Percentiles rank a stretch among this genome's conserved stretches.
Evolutionary conservation across 768 basidiomycete genomes (phyloP).

Genomic region (Kwoniella shandongensis): DNA sequence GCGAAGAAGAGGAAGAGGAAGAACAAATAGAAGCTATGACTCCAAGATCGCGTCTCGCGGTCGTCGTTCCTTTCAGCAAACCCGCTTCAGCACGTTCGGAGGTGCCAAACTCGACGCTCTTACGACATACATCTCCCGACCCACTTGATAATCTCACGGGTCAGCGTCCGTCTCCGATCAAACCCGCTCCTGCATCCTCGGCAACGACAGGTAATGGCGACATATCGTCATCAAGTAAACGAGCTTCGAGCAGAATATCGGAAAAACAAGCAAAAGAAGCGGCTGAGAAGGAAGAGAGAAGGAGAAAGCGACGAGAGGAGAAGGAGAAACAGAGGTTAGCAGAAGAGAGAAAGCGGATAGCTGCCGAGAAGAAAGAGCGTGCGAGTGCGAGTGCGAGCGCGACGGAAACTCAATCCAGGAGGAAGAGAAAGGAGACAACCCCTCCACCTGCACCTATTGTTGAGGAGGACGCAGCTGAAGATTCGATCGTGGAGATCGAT

Average conservation of each 20-base stretch:
- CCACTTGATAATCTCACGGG: conserved; percentile 9
- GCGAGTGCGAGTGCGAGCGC: neutral
- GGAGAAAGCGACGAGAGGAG: conserved; percentile 28
- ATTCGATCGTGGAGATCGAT: conserved; percentile 5
- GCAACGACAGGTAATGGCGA: neutral
- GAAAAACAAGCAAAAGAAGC: conserved; percentile 25
- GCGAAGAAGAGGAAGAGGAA: conserved; percentile 15
- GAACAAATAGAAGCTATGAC: conserved; percentile 10
- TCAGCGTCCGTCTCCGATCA: neutral
- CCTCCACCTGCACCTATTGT: neutral
- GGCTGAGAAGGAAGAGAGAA: conserved; percentile 30
- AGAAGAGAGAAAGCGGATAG: conserved; percentile 4
- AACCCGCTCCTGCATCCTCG: conserved; percentile 1
- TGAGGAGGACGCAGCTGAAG: conserved; percentile 3
- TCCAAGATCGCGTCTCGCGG: conserved; percentile 12
- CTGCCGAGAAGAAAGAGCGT: conserved; percentile 2
- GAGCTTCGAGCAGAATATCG: conserved; percentile 23
- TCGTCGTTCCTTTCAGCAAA: conserved; percentile 10
- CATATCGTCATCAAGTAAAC: conserved; percentile 1
- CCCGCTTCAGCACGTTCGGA: conserved; percentile 6
- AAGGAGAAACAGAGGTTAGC: conserved; percentile 22
- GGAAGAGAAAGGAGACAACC: neutral
- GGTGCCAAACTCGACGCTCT: neutral
- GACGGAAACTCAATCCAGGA: neutral
- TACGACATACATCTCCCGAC: conserved; percentile 10